Percentiles rank a stretch among this genome's conserved stretches.
These are phyloP conservation scores for Kwoniella bestiolae DNA, from an alignment of 768 basidiomycete genomes.

Conservation along the genomic window DNA sequence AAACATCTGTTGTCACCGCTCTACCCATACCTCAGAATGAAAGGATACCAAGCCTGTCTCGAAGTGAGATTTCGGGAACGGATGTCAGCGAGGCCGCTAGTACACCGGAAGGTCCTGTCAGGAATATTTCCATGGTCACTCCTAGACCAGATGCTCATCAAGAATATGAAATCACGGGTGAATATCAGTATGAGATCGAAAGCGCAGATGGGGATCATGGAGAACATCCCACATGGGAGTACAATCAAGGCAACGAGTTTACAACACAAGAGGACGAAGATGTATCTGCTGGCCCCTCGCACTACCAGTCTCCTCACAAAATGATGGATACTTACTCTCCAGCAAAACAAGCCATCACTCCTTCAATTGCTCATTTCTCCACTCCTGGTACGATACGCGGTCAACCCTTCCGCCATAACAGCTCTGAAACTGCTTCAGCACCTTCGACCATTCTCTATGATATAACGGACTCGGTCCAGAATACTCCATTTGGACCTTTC, in stretches of 20 bases:
- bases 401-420: conserved; percentile 2
- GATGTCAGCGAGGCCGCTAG: conserved; percentile 38
- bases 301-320: conserved; percentile 29
- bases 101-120: conserved; percentile 47
- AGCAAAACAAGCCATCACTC: conserved; percentile 1
- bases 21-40: conserved; percentile 26
- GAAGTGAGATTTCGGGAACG: conserved; percentile 40
- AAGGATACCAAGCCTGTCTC: conserved; percentile 46
- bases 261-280: conserved; percentile 16
- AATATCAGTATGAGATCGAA: conserved; percentile 7
- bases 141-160: conserved; percentile 19
- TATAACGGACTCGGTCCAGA: conserved; percentile 32
- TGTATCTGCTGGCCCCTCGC: background rate
- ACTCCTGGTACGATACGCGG: conserved; percentile 33
- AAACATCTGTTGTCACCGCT: conserved; percentile 6
- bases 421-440: background rate
- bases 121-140: conserved; percentile 22
- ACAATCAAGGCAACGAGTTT: conserved; percentile 26
- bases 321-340: background rate
- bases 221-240: conserved; percentile 25
- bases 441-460: conserved; percentile 33
- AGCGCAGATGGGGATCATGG: conserved; percentile 4
- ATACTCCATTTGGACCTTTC: conserved; percentile 33
- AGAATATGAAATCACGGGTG: conserved; percentile 26
- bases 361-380: conserved; percentile 13